Evolutionary conservation across 2,329 filamentous ascomycete species (phyloP), one percentile per base, ranked within the genome.

Genomic region (Knufia petricola): DNA sequence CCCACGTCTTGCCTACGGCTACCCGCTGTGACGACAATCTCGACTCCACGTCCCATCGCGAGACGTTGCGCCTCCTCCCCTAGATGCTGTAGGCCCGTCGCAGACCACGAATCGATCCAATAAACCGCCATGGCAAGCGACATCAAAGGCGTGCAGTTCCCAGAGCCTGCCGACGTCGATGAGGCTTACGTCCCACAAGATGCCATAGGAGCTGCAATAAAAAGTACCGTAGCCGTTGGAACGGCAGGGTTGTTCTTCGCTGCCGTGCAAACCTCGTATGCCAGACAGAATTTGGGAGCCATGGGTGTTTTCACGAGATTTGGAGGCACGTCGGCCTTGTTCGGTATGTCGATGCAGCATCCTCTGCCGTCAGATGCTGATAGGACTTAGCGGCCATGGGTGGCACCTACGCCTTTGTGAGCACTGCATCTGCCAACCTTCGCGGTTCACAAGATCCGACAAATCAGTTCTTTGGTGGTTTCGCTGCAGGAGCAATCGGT

Each of bases 201-300:
- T 75, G 81, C 87, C 58, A 68, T 94, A 59, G 75, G 76, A 56
- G 74, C 76, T 55, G 77, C 82, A 44, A 69, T 82, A 63, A 80
- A 78, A 64, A 79, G 80, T 53, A 78, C 76, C 34, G 61, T 81
- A 55, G 68, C 87, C 59, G 81, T 82, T 52, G 80, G 81, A 61
- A 70, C 72, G 51, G 77, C 77, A 52, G 88, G 88, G 60, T 70
- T 85, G 63, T 76, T 87, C 66, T 65, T 84, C 52, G 84, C 87
- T 44, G 82, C 85, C 48, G 76, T 94, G 57, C 85, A 89, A 72
- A 96, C 94, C 73, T 87, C 88, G 51, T 77, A 95, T 59, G 76
- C 82, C 48, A 88, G 81, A 72, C 76, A 79, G 64, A 95, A 95
- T 67, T 74, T 92, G 57, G 87, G 88, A 59, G 77, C 82, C 53